Base-by-base conservation (phyloP, 768 basidiomycete genomes). In the Pulveroboletus sp. region DNA sequence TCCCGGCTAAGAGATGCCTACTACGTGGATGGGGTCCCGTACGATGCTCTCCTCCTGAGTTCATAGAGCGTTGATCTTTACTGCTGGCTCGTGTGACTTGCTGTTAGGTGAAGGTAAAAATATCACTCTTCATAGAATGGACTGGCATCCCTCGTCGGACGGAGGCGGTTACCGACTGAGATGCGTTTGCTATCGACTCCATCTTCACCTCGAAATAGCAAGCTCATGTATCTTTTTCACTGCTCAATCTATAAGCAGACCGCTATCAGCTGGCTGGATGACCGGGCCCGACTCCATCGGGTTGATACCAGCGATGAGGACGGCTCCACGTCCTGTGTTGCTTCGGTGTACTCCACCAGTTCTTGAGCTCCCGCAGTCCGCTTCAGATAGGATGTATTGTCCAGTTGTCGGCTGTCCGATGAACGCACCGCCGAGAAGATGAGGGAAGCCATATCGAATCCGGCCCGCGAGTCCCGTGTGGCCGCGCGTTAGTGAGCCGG, bases 21-120 rank as follows among this genome's bases (percentile, higher is more conserved):
- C 46, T 58, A 69, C 31, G 47, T 65, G 41, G 68, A 67, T 11
- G 67, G 65, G 39, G 56, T 61, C 24, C 66, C 66, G 54, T 67
- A 68, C 51, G 65, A 67, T 35, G 54, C 56, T 48, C 54, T 61
- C 51, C 51, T 59, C 17, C 56, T 59, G 30, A 50, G 40, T 40
- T 41, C 63, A 47, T 67, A 65, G 51, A 35, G 8, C 40, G 31
- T 62, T 62, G 36, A 63, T 52, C 2, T 15, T 48, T 17, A 21
- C 2, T 9, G 13, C 17, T 44, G 48, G 39, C 9, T 45, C 39
- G 9, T 6, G 30, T 21, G 15, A 49, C 10, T 24, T 30, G 45
- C 27, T 11, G 21, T 47, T n/a, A 57, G 62, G 49, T 36, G 32
- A 27, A 21, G 35, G 32, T 58, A 57, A 41, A 43, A n/a, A 26